phyloP scores from a whole-genome alignment of 2,329 filamentous ascomycete species.

The Fusarium fujikuroi region DNA sequence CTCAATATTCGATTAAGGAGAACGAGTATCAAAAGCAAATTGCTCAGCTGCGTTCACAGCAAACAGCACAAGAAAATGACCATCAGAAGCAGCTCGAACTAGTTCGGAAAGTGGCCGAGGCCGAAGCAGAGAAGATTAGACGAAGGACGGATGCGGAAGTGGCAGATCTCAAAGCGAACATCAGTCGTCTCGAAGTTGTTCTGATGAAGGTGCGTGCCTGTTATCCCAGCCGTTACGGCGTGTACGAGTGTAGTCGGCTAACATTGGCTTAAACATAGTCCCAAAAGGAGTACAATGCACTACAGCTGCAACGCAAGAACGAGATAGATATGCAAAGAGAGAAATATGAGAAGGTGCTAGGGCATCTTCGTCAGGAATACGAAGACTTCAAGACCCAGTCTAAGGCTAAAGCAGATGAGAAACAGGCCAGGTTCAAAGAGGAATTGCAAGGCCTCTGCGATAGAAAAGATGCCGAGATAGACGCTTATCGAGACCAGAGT shows the following conservation, averaged over 20 bases:
- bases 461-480: constrained; percentile 20
- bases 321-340: constrained; percentile 33
- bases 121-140: constrained; percentile 60
- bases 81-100: constrained; percentile 58
- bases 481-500: constrained; percentile 43
- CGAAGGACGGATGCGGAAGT: constrained; percentile 68
- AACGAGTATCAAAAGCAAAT: constrained; percentile 44
- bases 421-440: constrained; percentile 9
- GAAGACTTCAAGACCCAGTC: constrained; percentile 34
- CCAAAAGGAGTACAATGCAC: constrained; percentile 63
- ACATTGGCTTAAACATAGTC: constrained; percentile 52
- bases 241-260: not conserved
- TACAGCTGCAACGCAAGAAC: constrained; percentile 27
- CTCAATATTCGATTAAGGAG: constrained; percentile 46
- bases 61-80: constrained; percentile 44
- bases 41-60: constrained; percentile 36
- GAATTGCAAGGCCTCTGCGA: constrained; percentile 17
- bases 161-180: constrained; percentile 69
- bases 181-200: constrained; percentile 71
- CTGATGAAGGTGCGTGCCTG: constrained; percentile 63
- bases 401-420: constrained; percentile 22
- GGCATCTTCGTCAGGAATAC: constrained; percentile 29
- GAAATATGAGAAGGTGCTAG: constrained; percentile 12
- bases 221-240: not conserved
- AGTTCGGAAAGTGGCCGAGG: constrained; percentile 59